Evolutionary conservation across 768 basidiomycete genomes (phyloP).

Genomic region (Suillus ampliporus): DNA sequence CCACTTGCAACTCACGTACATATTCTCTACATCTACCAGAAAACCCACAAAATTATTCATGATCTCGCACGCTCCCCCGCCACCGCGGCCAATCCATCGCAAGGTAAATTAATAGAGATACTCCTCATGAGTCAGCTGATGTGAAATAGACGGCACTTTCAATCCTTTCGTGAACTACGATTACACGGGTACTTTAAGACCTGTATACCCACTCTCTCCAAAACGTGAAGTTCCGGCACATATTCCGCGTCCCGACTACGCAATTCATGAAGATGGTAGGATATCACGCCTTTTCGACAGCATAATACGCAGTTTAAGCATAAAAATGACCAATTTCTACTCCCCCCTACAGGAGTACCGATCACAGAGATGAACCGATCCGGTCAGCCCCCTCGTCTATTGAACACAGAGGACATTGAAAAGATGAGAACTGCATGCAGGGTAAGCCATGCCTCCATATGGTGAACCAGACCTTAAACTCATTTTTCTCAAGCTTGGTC

Average conservation of each 20-base stretch:
- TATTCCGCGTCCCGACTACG: conserved; percentile 91
- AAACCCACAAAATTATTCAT: conserved; percentile 82
- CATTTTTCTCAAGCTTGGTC: conserved; percentile 61
- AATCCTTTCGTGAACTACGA: conserved; percentile 78
- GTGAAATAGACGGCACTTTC: conserved; percentile 66
- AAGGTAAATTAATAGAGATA: conserved; percentile 4
- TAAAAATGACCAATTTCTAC: neutral
- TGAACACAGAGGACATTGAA: conserved; percentile 77
- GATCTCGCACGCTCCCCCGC: conserved; percentile 52
- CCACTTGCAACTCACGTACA: conserved; percentile 1
- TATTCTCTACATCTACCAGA: conserved; percentile 48
- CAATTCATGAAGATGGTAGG: conserved; percentile 61
- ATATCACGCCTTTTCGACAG: conserved; percentile 28
- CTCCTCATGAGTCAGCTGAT: conserved; percentile 8
- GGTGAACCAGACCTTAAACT: neutral
- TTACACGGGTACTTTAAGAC: conserved; percentile 83
- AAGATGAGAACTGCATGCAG: conserved; percentile 88
- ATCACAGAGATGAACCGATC: conserved; percentile 59
- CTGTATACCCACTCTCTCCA: conserved; percentile 86
- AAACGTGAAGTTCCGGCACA: conserved; percentile 79
- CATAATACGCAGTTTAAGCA: conserved; percentile 38
- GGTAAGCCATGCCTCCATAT: conserved; percentile 51
- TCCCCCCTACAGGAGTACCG: conserved; percentile 55
- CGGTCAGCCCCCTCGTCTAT: conserved; percentile 68
- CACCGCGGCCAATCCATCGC: conserved; percentile 11